Conservation (phyloP, 805 yeast species). For the Jamesozyma jinghongensis region DNA sequence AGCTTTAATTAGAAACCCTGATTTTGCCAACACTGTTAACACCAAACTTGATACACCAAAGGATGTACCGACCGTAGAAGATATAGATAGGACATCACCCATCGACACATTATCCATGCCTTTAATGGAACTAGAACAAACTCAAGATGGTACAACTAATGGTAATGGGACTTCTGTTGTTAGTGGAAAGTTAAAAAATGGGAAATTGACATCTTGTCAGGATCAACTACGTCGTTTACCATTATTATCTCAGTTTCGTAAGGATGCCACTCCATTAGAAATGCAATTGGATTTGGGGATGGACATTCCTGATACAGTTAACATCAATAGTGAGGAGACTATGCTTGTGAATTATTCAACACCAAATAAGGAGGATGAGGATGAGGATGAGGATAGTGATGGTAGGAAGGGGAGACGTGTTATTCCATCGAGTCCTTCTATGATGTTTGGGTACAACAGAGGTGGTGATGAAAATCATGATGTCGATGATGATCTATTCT, state of each 20-base stretch:
- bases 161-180: background rate
- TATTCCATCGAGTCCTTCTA: constrained; percentile 29
- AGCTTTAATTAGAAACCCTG: constrained; percentile 1
- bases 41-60: constrained; percentile 3
- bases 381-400: constrained; percentile 16
- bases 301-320: background rate
- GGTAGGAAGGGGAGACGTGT: constrained; percentile 19
- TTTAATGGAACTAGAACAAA: constrained; percentile 24
- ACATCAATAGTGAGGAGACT: constrained; percentile 5
- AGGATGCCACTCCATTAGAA: background rate
- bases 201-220: constrained; percentile 15
- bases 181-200: background rate
- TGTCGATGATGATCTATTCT: constrained; percentile 9
- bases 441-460: constrained; percentile 21
- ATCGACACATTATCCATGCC: constrained; percentile 30
- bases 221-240: constrained; percentile 27
- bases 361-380: constrained; percentile 10
- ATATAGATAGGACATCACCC: constrained; percentile 27
- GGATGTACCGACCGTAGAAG: constrained; percentile 12
- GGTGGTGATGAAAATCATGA: constrained; percentile 8
- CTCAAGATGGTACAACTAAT: constrained; percentile 1
- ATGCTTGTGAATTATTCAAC: constrained; percentile 8
- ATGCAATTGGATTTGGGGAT: constrained; percentile 1
- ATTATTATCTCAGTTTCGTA: constrained; percentile 10
- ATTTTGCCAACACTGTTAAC: background rate